Evolutionary conservation across 108 stramenopile genomes (phyloP), one percentile per base, ranked within the genome.

Genomic region (Cyclostephanos tholiformis): DNA sequence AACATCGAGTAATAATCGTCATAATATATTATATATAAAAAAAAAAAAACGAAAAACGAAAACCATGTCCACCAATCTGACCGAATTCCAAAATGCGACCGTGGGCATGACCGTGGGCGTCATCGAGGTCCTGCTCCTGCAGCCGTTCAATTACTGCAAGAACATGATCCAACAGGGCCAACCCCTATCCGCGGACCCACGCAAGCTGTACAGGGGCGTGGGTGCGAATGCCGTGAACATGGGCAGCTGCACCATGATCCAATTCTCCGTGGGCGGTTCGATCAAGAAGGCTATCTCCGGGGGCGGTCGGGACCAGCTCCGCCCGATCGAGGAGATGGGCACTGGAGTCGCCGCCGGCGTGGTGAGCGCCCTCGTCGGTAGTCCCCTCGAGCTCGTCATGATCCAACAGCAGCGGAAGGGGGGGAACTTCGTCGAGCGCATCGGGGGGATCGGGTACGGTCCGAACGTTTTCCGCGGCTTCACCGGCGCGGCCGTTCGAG

Each of bases 361-460:
- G 35, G 63, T 88, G 6, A 80, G 83, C 59, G 97, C 93, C n/a
- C 41, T 95, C 25, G 90, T 90, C 1, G 94, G 90, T 20, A 88
- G 86, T 67, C 97, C 97, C 11, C 69, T 97, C 56, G 97, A 97
- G 71, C 84, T 97, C 10, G 83, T 96, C 73, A 97, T 97, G 97
- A 96, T 97, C 73, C 97, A 97, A 67, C 97, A 97, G 71, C 97
- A 97, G 72, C 91, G 90, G 61, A 96, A 90, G 82, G 97, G 97
- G 51, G 88, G 88, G 17, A 57, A 69, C 10, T 81, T 69, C 4
- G 43, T 84, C 14, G 66, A 69, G 13, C 91, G 91, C 0, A 13
- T 91, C 19, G 74, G 75, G 17, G 72, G 75, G 11, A 88, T 96
- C 88, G 46, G 85, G 76, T 14, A 88, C 90, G 6, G 63, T 4